Base-by-base conservation (phyloP, 495 filamentous ascomycete genomes). In the Pyronema domesticum region DNA sequence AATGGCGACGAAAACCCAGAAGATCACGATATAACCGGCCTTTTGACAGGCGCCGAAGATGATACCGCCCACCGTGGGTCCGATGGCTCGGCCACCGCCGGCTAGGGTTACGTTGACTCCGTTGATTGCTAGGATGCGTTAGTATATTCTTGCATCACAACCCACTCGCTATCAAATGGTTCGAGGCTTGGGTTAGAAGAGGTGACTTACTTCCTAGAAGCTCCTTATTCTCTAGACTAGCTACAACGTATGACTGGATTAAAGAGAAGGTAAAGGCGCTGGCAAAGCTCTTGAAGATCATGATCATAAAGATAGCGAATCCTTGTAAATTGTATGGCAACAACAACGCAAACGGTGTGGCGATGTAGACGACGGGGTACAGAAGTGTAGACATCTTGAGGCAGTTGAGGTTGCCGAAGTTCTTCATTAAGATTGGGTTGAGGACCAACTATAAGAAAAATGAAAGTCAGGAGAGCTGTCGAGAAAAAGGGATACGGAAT, bases 161-260 rank as follows among this genome's bases (percentile, higher is more conserved):
- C 23, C 23, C 23, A 30, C 23, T 34, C 76, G 1, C 23, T 30
- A 30, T 30, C 23, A 30, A 30, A 30, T 1, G 23, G 23, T 5
- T 30, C 23, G 23, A 30, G 23, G 5, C 23, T 30, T 30, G 23
- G 23, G 23, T 71, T 35, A 95, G 69, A 45, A 77, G 83, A 0
- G 72, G 68, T 1, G 87, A 87, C 14, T 82, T 85, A 69, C 95
- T 96, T 45, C 89, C 94, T 14, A 96, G 72, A 15, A 95, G 68
- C 60, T 95, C 93, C n/a, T 83, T 91, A 13, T 74, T 80, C 65
- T 82, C 23, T 30, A 30, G 23, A 30, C 23, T 30, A 30, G 23
- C 1, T 5, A 30, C 23, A 30, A 30, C 23, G 23, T 30, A 30
- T 30, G 23, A 30, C 5, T 30, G 23, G 23, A 30, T 30, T 5